Conservation (phyloP, 106 monocot genomes). For the Dendrobium chrysotoxum region DNA sequence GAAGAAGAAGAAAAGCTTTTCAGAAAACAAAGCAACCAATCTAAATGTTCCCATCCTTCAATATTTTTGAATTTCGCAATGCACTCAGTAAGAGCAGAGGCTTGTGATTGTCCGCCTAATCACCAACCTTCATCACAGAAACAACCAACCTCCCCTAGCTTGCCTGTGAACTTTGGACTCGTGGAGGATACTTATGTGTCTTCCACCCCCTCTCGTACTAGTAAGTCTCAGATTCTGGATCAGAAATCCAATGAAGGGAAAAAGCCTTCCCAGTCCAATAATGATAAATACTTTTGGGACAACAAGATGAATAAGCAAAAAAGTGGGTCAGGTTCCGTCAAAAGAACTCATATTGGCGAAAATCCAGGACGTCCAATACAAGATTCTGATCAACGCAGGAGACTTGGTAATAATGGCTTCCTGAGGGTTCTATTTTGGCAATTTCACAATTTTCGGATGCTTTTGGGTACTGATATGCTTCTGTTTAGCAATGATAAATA, state of each 20-base stretch:
- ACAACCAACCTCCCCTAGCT: slow-evolving; percentile 40
- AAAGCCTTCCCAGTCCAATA: slow-evolving; percentile 23
- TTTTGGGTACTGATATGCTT: slow-evolving; percentile 92
- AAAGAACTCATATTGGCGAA: slow-evolving; percentile 57
- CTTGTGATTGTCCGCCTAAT: slow-evolving; percentile 95
- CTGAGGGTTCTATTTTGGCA: slow-evolving; percentile 85
- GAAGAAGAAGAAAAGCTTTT: slow-evolving; percentile 87
- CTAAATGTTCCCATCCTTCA: slow-evolving; percentile 59
- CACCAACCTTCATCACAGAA: slow-evolving; percentile 35
- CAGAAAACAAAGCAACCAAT: slow-evolving; percentile 64
- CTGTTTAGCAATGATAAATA: slow-evolving; percentile 99
- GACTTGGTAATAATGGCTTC: slow-evolving; percentile 64
- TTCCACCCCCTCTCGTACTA: slow-evolving; percentile 24
- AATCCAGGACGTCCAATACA: slow-evolving; percentile 54
- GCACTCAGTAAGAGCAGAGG: slow-evolving; percentile 98
- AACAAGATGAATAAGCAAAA: slow-evolving; percentile 41
- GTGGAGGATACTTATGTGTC: slow-evolving; percentile 40
- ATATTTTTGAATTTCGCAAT: slow-evolving; percentile 92
- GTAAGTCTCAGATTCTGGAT: slow-evolving; percentile 37
- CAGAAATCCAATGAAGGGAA: slow-evolving; percentile 12
- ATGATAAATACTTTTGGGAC: slow-evolving; percentile 41
- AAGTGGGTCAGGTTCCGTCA: slow-evolving; percentile 26
- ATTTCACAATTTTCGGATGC: slow-evolving; percentile 98
- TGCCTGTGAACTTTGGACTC: slow-evolving; percentile 48
- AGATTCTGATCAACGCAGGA: slow-evolving; percentile 69